Conservation (phyloP, 179 eudicot genomes). For the Sideroxylon spinosum region DNA sequence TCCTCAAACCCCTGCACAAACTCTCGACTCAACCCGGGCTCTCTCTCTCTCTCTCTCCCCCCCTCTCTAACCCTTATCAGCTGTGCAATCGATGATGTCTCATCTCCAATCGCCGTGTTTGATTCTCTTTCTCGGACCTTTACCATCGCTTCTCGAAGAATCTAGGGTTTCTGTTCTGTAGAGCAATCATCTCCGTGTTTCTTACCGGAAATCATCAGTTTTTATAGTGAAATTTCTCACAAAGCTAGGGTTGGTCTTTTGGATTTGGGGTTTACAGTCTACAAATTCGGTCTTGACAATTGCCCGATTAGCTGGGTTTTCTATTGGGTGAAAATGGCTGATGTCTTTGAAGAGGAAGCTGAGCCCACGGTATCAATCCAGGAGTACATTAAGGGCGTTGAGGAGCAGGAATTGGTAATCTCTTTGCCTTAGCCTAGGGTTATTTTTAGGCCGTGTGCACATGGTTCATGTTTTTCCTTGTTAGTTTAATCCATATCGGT, state of each 20-base stretch:
- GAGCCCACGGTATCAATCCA: slow-evolving; percentile 55
- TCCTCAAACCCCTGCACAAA: slow-evolving; percentile 7
- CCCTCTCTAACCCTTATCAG: background rate
- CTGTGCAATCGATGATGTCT: background rate
- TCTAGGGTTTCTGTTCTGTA: slow-evolving; percentile 20
- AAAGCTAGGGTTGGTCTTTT: background rate
- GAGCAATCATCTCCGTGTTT: background rate
- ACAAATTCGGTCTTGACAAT: background rate
- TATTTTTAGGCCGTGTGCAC: background rate
- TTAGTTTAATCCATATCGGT: background rate
- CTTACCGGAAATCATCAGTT: background rate
- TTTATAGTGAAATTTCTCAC: too few species aligned
- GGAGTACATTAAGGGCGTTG: slow-evolving; percentile 66
- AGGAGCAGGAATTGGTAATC: slow-evolving; percentile 72
- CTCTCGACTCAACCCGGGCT: background rate
- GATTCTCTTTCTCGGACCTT: background rate
- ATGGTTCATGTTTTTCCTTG: background rate
- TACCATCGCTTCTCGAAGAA: background rate
- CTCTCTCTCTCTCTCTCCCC: background rate
- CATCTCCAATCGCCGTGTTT: background rate
- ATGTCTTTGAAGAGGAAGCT: slow-evolving; percentile 53
- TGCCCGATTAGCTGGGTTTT: background rate
- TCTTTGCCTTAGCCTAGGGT: background rate
- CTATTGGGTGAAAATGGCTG: slow-evolving; percentile 38
- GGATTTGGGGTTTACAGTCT: background rate